Conservation (phyloP, 1,284 basidiomycete species). For the Melampsora medusae region DNA sequence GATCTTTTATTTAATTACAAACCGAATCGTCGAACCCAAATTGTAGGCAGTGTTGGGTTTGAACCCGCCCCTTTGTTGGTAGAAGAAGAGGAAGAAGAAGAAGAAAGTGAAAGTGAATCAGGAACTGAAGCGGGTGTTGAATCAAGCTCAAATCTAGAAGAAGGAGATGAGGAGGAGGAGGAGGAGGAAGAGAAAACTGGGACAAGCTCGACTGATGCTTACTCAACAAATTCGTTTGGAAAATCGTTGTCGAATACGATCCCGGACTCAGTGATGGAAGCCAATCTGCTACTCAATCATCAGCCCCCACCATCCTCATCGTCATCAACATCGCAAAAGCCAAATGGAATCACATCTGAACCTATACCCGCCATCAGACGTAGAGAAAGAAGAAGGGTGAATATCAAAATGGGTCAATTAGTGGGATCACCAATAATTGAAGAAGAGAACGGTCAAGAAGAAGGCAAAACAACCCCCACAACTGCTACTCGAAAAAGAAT, state of each 20-base stretch:
- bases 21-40: conserved; percentile 25
- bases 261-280: conserved; percentile 10
- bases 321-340: neutral
- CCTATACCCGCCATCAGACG: conserved; percentile 18
- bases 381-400: conserved; percentile 29
- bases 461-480: neutral
- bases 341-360: neutral
- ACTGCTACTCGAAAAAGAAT: neutral
- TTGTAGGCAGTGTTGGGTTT: conserved; percentile 33
- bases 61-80: conserved; percentile 32
- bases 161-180: neutral
- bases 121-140: neutral
- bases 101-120: conserved; percentile 29
- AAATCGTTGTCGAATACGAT: conserved; percentile 13
- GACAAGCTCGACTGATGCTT: conserved; percentile 14
- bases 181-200: conserved; percentile 1
- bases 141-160: conserved; percentile 3
- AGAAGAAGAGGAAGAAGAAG: conserved; percentile 29
- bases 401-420: conserved; percentile 38
- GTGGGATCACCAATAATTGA: conserved; percentile 36
- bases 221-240: neutral
- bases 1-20: conserved; percentile 28
- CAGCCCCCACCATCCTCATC: neutral
- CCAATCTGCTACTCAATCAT: neutral
- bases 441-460: conserved; percentile 20